These are phyloP conservation scores for Mucor sp. DNA, from an alignment of 371 early-diverging fungal species.

Conservation along the genomic window DNA sequence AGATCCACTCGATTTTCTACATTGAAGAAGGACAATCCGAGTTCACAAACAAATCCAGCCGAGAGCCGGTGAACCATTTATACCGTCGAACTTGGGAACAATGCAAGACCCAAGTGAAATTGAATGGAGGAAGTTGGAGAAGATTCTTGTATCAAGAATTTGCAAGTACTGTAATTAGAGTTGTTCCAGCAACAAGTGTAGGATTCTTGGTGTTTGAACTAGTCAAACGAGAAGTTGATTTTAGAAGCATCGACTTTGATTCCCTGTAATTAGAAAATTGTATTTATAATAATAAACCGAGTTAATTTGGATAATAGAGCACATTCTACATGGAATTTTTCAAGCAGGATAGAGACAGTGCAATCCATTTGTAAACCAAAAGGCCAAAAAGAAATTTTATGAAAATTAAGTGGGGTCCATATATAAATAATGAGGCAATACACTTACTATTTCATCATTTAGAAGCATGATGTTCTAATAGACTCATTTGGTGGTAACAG, in stretches of 20 bases:
- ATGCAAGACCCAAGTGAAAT: conserved; percentile 47
- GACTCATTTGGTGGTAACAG: too few species aligned
- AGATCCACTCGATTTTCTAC: conserved; percentile 69
- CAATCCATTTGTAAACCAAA: too few species aligned
- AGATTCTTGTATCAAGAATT: conserved; percentile 69
- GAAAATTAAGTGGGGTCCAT: too few species aligned
- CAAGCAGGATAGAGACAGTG: too few species aligned
- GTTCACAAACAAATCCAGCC: conserved; percentile 41
- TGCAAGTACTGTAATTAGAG: conserved; percentile 62
- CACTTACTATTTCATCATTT: too few species aligned
- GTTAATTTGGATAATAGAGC: too few species aligned
- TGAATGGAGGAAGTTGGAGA: conserved; percentile 55
- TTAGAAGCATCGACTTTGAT: conserved; percentile 45
- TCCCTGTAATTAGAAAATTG: conserved; percentile 8
- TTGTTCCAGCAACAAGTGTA: conserved; percentile 73
- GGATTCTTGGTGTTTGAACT: conserved; percentile 77
- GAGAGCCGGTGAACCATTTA: conserved; percentile 38
- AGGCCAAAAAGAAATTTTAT: too few species aligned
- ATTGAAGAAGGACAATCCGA: conserved; percentile 68
- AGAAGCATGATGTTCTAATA: too few species aligned
- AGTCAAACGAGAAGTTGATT: conserved; percentile 66
- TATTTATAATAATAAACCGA: background rate
- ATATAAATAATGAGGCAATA: too few species aligned
- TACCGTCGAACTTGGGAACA: conserved; percentile 59
- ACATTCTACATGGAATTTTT: too few species aligned